Evolutionary conservation across 257 asterid genomes (phyloP), one percentile per base, ranked within the genome.

Genomic region (Eucommia ulmoides): DNA sequence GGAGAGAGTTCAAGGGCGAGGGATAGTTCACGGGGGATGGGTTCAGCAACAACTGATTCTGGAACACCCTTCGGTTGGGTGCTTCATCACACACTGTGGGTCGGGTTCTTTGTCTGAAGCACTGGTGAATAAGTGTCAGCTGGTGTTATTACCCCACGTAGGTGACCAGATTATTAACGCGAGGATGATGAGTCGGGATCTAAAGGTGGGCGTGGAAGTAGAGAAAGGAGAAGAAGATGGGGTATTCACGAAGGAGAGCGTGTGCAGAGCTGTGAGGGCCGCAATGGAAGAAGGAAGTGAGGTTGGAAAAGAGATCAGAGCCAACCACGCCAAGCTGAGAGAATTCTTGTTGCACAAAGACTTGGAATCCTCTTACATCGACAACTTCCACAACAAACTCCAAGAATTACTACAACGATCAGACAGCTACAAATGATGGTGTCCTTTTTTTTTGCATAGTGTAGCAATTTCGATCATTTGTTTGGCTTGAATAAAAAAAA

Each of bases 1-100:
- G 19, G 67, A 58, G 19, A 71, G 67, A 18, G 42, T 25, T 22
- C 8, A 19, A n/a, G 70, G 56, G 21, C 55, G 50, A 59, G 74
- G 65, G 8, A 15, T 71, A 1, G 67, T 71, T 21, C 33, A 59
- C 22, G 59, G 62, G 2, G 64, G 64, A 14, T 71, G 74, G 74
- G 67, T 57, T 33, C 70, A 62, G 19, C 77, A 71, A 22, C 69
- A 70, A 9, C 42, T 61, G 60, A 61, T 70, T 19, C 46, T 65
- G 11, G 41, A 38, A 0, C 76, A 70, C 21, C 54, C 63, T 8
- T 65, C 65, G 2, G 62, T 70, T n/a, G n/a, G n/a, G n/a, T n/a
- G n/a, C n/a, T n/a, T n/a, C n/a, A n/a, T n/a, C n/a, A n/a, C n/a
- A n/a, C n/a, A n/a, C n/a, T n/a, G n/a, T n/a, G n/a, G n/a, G n/a